phyloP scores from a whole-genome alignment of 2,329 filamentous ascomycete species.

The Plectosphaerella sp. region DNA sequence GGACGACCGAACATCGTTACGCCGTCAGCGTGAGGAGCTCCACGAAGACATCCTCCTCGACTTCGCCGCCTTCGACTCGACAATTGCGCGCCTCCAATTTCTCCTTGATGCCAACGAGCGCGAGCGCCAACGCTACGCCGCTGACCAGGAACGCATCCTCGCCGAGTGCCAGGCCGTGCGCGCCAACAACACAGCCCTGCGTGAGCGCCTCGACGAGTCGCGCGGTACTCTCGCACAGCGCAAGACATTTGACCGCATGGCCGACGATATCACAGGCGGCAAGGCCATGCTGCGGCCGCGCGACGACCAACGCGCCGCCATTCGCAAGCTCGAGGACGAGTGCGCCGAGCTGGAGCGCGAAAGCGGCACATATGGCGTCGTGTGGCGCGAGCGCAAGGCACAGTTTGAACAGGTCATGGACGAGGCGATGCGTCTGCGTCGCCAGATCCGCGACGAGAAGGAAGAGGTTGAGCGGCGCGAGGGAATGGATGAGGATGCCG shows the following conservation, averaged over 20 bases:
- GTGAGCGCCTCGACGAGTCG: conserved; percentile 71
- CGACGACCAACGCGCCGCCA: conserved; percentile 74
- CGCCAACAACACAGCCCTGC: conserved; percentile 67
- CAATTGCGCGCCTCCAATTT: conserved; percentile 83
- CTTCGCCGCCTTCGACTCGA: conserved; percentile 82
- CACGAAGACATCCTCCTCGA: conserved; percentile 82
- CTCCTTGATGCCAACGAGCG: conserved; percentile 76
- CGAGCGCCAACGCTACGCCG: conserved; percentile 79
- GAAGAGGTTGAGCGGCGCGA: conserved; percentile 87
- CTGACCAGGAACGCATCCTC: conserved; percentile 75
- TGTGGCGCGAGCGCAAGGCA: conserved; percentile 79
- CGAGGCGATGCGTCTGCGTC: conserved; percentile 80
- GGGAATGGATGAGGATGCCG: conserved; percentile 65
- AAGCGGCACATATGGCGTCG: conserved; percentile 73
- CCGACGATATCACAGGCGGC: conserved; percentile 81
- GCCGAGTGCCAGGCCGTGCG: conserved; percentile 73
- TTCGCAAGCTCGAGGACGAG: conserved; percentile 81
- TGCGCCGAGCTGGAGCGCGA: conserved; percentile 84
- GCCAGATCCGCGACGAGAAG: conserved; percentile 90
- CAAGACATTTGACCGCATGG: conserved; percentile 82
- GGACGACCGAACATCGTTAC: conserved; percentile 30
- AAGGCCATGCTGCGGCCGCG: conserved; percentile 67
- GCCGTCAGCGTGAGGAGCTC: conserved; percentile 60
- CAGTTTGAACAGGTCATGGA: conserved; percentile 88
- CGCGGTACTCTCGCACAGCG: conserved; percentile 71